Evolutionary conservation across 2,329 filamentous ascomycete species (phyloP), one percentile per base, ranked within the genome.

Genomic region (Penicillium sp.): DNA sequence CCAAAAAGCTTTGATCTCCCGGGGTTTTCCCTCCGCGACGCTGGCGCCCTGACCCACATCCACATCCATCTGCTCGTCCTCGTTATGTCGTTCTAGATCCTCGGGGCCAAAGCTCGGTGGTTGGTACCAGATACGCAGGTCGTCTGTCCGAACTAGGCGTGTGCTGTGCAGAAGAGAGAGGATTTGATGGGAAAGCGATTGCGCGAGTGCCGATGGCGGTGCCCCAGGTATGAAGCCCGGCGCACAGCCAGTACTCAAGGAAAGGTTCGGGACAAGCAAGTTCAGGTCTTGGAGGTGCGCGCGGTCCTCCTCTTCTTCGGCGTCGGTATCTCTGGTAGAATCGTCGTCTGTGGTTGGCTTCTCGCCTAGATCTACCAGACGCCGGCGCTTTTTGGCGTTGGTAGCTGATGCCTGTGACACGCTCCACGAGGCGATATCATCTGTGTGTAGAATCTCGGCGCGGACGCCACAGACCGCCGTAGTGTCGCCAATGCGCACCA

Each of bases 381-480:
- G 57, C 36, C 50, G 62, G 26, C 55, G 55, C 30, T 60, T 60
- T 30, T 62, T 63, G 3, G 37, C 59, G 26, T 62, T 63, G 3
- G 37, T 64, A 6, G 59, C 68, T 57, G 57, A 53, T 26, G 58
- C 46, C 6, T 50, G 50, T 7, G 62, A 63, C 7, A 69, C 64
- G 43, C 54, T 69, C 64, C 43, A 79, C 55, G 47, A 83, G 71
- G 67, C 83, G 43, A 94, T 87, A 60, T 87, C 81, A 34, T 78
- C 76, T 2, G 85, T 83, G 33, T 83, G 75, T 17, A 98, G 73
- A 5, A 94, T 83, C 69, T 98, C 93, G 36, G 78, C 90, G 30
- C 91, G 81, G 14, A 98, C 81, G 41, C 91, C 93, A 62, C 90
- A 96, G 25, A 98, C 90, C n/a, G 90, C 87, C 1, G 88, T 89